Evolutionary conservation across 371 early-diverging fungal genomes (phyloP).

Genomic region (Apophysomyces ossiformis): DNA sequence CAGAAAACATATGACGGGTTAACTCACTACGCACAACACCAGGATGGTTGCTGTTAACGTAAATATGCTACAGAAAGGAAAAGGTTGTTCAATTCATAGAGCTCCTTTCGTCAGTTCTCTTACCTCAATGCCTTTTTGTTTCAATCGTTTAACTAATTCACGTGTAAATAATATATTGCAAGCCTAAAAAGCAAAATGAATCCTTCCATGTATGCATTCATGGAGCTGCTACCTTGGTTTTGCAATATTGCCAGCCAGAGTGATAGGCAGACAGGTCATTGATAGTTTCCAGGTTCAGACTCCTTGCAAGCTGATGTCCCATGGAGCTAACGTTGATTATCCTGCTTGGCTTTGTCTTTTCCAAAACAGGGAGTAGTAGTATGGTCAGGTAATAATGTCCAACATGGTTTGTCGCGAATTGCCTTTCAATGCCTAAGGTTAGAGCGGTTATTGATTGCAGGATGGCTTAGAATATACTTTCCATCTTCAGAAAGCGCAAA

Average conservation of each 20-base stretch:
- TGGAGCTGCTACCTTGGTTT: constrained; percentile 29
- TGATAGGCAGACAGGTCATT: constrained; percentile 47
- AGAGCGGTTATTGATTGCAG: neutral
- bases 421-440: constrained; percentile 30
- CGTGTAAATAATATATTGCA: constrained; percentile 48
- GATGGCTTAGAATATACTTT: constrained; percentile 27
- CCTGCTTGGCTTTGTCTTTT: constrained; percentile 54
- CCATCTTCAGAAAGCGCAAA: constrained; percentile 68
- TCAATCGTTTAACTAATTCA: constrained; percentile 42
- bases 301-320: constrained; percentile 15
- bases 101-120: neutral
- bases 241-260: constrained; percentile 23
- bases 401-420: constrained; percentile 70
- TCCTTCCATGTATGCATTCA: constrained; percentile 31
- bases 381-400: constrained; percentile 77
- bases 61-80: constrained; percentile 41
- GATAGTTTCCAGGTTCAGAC: constrained; percentile 33
- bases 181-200: constrained; percentile 38
- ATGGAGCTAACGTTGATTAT: constrained; percentile 61
- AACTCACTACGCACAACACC: constrained; percentile 67
- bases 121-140: constrained; percentile 36
- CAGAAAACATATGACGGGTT: constrained; percentile 32
- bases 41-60: constrained; percentile 72
- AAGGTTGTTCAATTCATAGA: neutral
- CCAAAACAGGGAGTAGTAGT: constrained; percentile 64